phyloP scores from a whole-genome alignment of 1,284 basidiomycete species.

The Taiwanofungus camphoratus region DNA sequence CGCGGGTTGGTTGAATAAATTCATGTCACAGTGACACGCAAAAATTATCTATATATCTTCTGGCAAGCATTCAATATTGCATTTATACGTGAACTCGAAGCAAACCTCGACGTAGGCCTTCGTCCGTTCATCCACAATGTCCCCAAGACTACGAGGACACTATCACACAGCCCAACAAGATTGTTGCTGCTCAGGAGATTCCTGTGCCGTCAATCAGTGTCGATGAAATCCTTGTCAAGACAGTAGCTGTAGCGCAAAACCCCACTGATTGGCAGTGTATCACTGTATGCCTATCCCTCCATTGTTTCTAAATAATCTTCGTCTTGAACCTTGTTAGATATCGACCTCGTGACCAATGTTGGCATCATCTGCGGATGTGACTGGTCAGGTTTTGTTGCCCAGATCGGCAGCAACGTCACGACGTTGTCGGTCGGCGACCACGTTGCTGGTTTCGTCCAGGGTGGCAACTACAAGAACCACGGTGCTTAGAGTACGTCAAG shows the following conservation, averaged over 20 bases:
- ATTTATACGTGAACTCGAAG: too few relatives aligned
- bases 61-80: too few relatives aligned
- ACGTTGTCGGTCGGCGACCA: constrained; percentile 17
- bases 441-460: constrained; percentile 20
- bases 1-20: too few relatives aligned
- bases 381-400: constrained; percentile 18
- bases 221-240: constrained; percentile 9
- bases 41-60: too few relatives aligned
- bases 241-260: constrained; percentile 10
- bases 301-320: not conserved
- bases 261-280: constrained; percentile 13
- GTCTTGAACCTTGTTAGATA: not conserved
- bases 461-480: constrained; percentile 16
- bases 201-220: constrained; percentile 9
- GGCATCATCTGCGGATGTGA: constrained; percentile 20
- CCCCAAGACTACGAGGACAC: constrained; percentile 3
- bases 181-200: constrained; percentile 5
- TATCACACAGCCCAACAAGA: constrained; percentile 6
- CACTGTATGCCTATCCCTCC: not conserved
- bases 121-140: too few relatives aligned
- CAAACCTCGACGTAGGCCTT: too few relatives aligned
- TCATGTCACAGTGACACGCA: too few relatives aligned
- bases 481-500: constrained; percentile 37
- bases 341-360: constrained; percentile 1
- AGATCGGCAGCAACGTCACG: constrained; percentile 18